Base-by-base conservation (phyloP, 768 basidiomycete genomes). In the Trametes gibbosa region DNA sequence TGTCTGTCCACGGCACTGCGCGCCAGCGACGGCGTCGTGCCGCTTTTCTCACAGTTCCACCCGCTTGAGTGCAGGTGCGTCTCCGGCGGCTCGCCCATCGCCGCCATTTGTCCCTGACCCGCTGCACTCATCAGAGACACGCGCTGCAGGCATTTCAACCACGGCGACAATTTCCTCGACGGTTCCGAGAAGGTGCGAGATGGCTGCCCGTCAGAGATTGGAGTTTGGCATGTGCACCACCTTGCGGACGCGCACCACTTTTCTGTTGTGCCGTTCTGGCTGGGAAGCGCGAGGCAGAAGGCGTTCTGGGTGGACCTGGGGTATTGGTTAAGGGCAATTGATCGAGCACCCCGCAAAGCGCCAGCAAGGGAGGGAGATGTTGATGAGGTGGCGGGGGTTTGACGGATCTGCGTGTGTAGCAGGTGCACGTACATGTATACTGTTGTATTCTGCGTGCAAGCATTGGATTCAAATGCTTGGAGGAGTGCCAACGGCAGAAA, bases 21-120 rank as follows among this genome's bases (percentile, higher is more conserved):
- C 3, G 75, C 73, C 0, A 82, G 81, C 62, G 81, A 82, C 59
- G 79, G 81, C 9, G 71, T 82, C 7, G 80, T 80, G 5, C 80
- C 80, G 8, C 14, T 78, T 16, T 80, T 81, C 63, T 80, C 79
- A 7, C 81, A 80, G 56, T 81, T 75, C 75, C 81, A 82, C 70
- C 79, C 81, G 14, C 67, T 73, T 55, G 65, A 73, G 10, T 82
- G 80, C 76, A 63, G 68, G 79, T 79, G 63, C 48, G 70, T 56
- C 4, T 35, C 17, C 25, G n/a, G 6, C 42, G 21, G 35, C 12
- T 12, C 10, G 5, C 9, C 32, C 29, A 19, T 17, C 29, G 14
- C n/a, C 50, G 21, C 41, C 49, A 21, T 59, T 53, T 25, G 50
- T 6, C 5, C 21, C 35, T 23, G 34, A 37, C 19, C 16, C 8